Evolutionary conservation across 2,329 filamentous ascomycete species (phyloP).

Genomic region (Thelonectria blattea): DNA sequence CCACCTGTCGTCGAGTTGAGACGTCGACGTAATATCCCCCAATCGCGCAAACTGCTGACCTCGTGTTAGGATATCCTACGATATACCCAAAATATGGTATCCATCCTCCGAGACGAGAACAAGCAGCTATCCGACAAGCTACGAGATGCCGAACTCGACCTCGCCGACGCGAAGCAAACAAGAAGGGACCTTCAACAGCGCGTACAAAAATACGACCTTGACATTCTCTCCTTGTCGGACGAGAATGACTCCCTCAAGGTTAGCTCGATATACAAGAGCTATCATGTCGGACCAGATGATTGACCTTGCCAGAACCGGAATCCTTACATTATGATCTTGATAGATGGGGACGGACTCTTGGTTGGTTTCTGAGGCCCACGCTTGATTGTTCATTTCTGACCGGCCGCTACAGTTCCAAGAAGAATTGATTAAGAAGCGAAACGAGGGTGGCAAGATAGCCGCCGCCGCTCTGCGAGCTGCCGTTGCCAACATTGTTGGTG

Average conservation of each 20-base stretch:
- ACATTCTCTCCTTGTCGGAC: slow-evolving; percentile 43
- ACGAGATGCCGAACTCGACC: slow-evolving; percentile 54
- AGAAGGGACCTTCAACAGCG: slow-evolving; percentile 58
- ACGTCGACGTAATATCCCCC: too few species aligned
- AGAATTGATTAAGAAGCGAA: slow-evolving; percentile 58
- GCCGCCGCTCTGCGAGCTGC: slow-evolving; percentile 56
- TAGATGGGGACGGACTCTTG: slow-evolving; percentile 68
- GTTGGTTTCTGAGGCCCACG: slow-evolving; percentile 44
- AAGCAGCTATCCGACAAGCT: slow-evolving; percentile 48
- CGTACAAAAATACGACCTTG: slow-evolving; percentile 48
- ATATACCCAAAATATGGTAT: slow-evolving; percentile 51
- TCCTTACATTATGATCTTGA: slow-evolving; percentile 64
- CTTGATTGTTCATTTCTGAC: neutral
- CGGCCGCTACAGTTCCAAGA: slow-evolving; percentile 60
- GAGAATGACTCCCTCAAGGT: slow-evolving; percentile 56
- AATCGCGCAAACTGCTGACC: slow-evolving; percentile 15
- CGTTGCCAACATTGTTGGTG: slow-evolving; percentile 54
- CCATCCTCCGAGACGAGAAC: slow-evolving; percentile 52
- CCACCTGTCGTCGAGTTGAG: neutral
- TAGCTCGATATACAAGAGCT: slow-evolving; percentile 23
- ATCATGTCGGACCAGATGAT: slow-evolving; percentile 11
- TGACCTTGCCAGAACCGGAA: slow-evolving; percentile 54
- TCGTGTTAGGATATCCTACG: slow-evolving; percentile 40
- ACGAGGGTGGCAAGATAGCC: slow-evolving; percentile 61
- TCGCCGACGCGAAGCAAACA: slow-evolving; percentile 55